A percentile compares a stretch with the other conserved stretches of the same genome.
Conservation (phyloP, 257 asterid genomes). For the Verbascum thapsus region DNA sequence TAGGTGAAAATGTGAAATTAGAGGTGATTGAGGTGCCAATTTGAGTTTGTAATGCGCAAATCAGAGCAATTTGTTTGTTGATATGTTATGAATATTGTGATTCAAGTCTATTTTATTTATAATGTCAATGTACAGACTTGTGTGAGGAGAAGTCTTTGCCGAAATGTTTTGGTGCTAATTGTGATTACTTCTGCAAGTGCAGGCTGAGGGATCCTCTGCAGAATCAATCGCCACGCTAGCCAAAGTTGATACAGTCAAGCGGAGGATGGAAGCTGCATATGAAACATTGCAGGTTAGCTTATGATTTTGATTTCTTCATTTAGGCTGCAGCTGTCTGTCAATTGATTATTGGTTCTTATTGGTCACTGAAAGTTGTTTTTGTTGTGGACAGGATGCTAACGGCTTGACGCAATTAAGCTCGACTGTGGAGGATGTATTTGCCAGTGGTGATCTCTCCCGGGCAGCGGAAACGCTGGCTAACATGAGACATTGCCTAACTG, state of each 20-base stretch:
- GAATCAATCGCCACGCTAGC: conserved; percentile 88
- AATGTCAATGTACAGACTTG: not conserved
- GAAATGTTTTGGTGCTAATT: conserved; percentile 6
- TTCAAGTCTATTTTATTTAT: not conserved
- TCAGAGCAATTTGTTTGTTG: conserved; percentile 17
- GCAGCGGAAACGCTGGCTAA: conserved; percentile 97
- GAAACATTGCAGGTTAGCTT: conserved; percentile 85
- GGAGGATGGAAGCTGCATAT: conserved; percentile 96
- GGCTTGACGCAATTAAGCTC: conserved; percentile 95
- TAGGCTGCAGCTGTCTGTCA: conserved; percentile 26
- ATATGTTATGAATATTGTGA: conserved; percentile 10
- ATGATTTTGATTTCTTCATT: conserved; percentile 5
- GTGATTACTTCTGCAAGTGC: conserved; percentile 46
- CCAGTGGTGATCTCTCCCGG: conserved; percentile 97
- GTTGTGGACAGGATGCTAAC: conserved; percentile 80
- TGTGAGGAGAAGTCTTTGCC: not conserved
- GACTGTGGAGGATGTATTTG: conserved; percentile 96
- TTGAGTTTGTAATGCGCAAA: conserved; percentile 21
- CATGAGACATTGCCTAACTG: conserved; percentile 97
- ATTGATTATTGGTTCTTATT: conserved; percentile 20
- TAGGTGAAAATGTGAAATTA: not conserved
- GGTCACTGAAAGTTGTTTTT: conserved; percentile 28
- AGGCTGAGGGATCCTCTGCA: conserved; percentile 99
- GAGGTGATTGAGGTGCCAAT: conserved; percentile 18
- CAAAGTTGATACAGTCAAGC: conserved; percentile 91